Percentiles rank a stretch among this genome's conserved stretches.
Conservation (phyloP, 108 stramenopile species). For the Nitzschia sp. region DNA sequence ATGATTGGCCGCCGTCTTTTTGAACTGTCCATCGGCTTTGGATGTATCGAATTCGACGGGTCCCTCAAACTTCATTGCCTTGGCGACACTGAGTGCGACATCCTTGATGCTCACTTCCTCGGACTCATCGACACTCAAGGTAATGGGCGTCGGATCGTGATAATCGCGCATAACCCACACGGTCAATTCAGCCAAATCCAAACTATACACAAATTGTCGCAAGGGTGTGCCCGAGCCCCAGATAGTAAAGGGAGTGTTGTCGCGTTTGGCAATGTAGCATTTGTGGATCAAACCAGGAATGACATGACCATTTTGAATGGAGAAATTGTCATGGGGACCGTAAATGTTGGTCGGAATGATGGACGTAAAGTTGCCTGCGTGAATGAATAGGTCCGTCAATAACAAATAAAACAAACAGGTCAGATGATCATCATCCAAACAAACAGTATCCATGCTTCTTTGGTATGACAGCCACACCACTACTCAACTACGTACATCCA, state of each 20-base stretch:
- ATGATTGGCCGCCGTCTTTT: conserved; percentile 97
- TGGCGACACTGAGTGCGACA: conserved; percentile 90
- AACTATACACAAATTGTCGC: conserved; percentile 95
- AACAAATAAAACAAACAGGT: background rate
- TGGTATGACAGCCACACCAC: background rate
- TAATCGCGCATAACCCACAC: conserved; percentile 95
- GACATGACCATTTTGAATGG: conserved; percentile 95
- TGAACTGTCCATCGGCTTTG: conserved; percentile 98
- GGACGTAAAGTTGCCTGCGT: conserved; percentile 92
- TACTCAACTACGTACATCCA: conserved; percentile 41
- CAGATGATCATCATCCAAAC: background rate
- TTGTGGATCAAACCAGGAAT: conserved; percentile 99
- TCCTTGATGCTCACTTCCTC: conserved; percentile 96
- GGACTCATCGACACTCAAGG: conserved; percentile 90
- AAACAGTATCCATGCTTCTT: too few relatives aligned
- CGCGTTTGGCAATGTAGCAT: conserved; percentile 92
- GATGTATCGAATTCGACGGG: conserved; percentile 88
- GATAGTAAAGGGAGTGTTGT: conserved; percentile 90
- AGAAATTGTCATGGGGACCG: conserved; percentile 96
- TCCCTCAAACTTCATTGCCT: conserved; percentile 94
- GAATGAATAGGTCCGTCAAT: too few relatives aligned
- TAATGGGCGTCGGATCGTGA: conserved; percentile 91
- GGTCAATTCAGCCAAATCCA: conserved; percentile 94
- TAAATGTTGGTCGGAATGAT: conserved; percentile 99
- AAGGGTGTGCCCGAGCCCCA: conserved; percentile 97